Conservation (phyloP, 768 basidiomycete genomes). For the Amanita rubescens region DNA sequence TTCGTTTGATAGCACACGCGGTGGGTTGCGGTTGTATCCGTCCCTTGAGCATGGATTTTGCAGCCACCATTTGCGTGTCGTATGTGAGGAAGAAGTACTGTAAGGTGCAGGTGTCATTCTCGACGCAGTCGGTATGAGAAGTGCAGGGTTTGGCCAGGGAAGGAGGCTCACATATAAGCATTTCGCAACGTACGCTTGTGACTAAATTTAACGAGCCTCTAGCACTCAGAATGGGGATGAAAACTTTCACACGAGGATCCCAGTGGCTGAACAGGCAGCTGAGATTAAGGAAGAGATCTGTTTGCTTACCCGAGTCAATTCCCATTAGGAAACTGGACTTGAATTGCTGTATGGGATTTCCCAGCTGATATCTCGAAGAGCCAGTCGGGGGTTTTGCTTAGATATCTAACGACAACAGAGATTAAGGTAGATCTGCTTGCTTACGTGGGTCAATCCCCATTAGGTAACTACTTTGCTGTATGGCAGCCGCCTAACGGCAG, state of each 20-base stretch:
- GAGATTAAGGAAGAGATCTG: constrained; percentile 24
- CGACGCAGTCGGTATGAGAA: not conserved
- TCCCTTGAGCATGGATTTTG: too few species aligned
- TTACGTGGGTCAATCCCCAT: too few species aligned
- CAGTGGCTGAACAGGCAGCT: constrained; percentile 21
- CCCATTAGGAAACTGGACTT: constrained; percentile 18
- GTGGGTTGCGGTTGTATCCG: too few species aligned
- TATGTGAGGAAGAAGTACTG: too few species aligned
- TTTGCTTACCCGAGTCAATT: constrained; percentile 23
- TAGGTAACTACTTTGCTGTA: too few species aligned
- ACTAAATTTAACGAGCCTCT: not conserved
- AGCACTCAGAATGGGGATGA: constrained; percentile 20
- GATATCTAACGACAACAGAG: not conserved
- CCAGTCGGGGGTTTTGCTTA: constrained; percentile 1
- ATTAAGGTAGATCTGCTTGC: too few species aligned
- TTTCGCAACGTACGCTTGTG: not conserved
- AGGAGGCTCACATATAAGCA: constrained; percentile 1
- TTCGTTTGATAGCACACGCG: too few species aligned
- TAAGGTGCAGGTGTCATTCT: constrained; percentile 14
- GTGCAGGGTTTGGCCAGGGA: not conserved
- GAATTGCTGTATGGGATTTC: constrained; percentile 22
- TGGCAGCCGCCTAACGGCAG: too few species aligned
- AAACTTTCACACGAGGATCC: constrained; percentile 19
- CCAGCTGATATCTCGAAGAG: not conserved
- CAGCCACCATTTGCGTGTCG: too few species aligned